Percentiles rank a stretch among this genome's conserved stretches.
These are phyloP conservation scores for Dichotomopilus funicola DNA, from an alignment of 2,329 filamentous ascomycete genomes.

Conservation along the genomic window DNA sequence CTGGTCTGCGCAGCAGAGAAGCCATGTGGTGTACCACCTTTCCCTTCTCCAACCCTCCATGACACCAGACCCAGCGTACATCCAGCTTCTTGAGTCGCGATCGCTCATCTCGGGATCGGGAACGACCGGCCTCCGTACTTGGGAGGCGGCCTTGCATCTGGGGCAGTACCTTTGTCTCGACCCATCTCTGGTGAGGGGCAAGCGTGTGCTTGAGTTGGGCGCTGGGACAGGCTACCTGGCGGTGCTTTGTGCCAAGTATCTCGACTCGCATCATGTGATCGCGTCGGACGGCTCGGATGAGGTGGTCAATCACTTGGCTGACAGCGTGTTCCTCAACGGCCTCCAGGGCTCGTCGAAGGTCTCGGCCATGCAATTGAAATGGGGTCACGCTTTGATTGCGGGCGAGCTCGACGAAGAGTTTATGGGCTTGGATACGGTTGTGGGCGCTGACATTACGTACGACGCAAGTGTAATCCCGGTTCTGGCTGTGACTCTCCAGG, in stretches of 20 bases:
- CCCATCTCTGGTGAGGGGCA: conserved; percentile 41
- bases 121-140: conserved; percentile 71
- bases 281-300: conserved; percentile 70
- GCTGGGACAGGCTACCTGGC: conserved; percentile 72
- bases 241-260: conserved; percentile 63
- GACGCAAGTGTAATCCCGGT: conserved; percentile 57
- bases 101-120: conserved; percentile 63
- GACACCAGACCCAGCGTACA: conserved; percentile 21
- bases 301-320: conserved; percentile 60
- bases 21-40: conserved; percentile 65
- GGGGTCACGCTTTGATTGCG: conserved; percentile 55
- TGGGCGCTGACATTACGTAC: conserved; percentile 76
- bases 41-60: conserved; percentile 29
- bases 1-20: conserved; percentile 62
- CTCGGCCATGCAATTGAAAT: conserved; percentile 51
- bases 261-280: conserved; percentile 53
- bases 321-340: conserved; percentile 62
- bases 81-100: conserved; percentile 64
- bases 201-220: conserved; percentile 64
- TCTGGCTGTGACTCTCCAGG: conserved; percentile 57
- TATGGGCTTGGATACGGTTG: conserved; percentile 51
- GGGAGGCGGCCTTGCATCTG: conserved; percentile 72
- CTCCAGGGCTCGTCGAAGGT: conserved; percentile 46
- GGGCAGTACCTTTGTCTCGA: conserved; percentile 59
- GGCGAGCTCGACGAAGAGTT: conserved; percentile 44